phyloP scores from a whole-genome alignment of 148 eudicot genomes.

The Fagopyrum tataricum region DNA sequence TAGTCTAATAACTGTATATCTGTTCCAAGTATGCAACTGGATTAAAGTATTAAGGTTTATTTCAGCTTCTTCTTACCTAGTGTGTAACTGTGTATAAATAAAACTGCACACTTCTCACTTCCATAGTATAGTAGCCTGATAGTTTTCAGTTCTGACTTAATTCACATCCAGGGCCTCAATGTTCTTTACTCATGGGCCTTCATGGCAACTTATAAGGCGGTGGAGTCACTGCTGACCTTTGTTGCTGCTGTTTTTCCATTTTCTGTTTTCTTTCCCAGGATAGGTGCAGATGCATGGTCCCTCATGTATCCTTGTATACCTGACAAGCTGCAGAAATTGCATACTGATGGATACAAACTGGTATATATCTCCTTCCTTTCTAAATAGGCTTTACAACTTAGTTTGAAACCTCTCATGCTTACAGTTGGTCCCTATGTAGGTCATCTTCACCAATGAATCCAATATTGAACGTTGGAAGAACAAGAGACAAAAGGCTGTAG shows the following conservation, averaged over 20 bases:
- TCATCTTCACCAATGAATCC: conserved; percentile 89
- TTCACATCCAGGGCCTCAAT: background rate
- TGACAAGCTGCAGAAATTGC: conserved; percentile 68
- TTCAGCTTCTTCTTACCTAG: too few species aligned
- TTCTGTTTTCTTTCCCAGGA: conserved; percentile 23
- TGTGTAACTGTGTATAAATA: too few species aligned
- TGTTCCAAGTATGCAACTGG: background rate
- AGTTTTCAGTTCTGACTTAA: background rate
- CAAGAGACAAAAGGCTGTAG: conserved; percentile 82
- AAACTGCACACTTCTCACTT: background rate
- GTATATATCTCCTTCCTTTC: conserved; percentile 28
- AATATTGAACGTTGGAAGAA: conserved; percentile 95
- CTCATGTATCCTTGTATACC: conserved; percentile 92
- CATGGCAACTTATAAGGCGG: background rate
- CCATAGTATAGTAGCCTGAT: background rate
- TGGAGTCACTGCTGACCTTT: background rate
- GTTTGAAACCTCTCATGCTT: background rate
- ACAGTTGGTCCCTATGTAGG: conserved; percentile 30
- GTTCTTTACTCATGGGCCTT: background rate
- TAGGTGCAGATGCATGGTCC: conserved; percentile 88
- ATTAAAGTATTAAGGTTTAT: too few species aligned
- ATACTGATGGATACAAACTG: conserved; percentile 86
- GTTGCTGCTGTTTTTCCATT: background rate
- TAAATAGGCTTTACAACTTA: background rate
- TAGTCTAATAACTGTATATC: too few species aligned